phyloP scores from a whole-genome alignment of 805 yeast species.

The Pichia phayaonensis region DNA sequence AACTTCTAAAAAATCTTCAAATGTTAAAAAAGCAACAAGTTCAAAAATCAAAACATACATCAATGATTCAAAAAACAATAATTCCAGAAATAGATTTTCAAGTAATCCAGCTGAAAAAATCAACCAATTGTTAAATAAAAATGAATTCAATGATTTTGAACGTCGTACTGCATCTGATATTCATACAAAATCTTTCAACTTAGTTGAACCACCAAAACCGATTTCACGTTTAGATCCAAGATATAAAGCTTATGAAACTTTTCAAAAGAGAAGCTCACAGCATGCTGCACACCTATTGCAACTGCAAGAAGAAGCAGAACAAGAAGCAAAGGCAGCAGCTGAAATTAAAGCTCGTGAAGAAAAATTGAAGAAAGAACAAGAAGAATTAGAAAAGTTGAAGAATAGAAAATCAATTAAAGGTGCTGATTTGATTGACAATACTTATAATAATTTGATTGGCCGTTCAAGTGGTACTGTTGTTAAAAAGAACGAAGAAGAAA shows the following conservation, averaged over 20 bases:
- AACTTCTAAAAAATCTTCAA: not conserved
- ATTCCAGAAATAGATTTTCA: conserved; percentile 14
- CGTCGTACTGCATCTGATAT: conserved; percentile 37
- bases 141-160: conserved; percentile 38
- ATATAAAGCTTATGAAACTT: conserved; percentile 42
- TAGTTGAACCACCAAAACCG: conserved; percentile 43
- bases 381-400: conserved; percentile 6
- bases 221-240: conserved; percentile 52
- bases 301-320: conserved; percentile 21
- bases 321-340: conserved; percentile 13
- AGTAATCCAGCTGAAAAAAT: conserved; percentile 28
- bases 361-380: conserved; percentile 8
- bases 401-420: conserved; percentile 1
- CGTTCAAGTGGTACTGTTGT: conserved; percentile 13
- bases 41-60: not conserved
- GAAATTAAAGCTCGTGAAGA: conserved; percentile 8
- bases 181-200: conserved; percentile 24
- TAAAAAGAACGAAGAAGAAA: conserved; percentile 21
- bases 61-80: conserved; percentile 5
- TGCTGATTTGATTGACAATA: conserved; percentile 5
- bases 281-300: conserved; percentile 31
- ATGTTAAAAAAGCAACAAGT: not conserved
- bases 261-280: conserved; percentile 35
- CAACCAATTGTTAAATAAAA: conserved; percentile 35
- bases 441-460: conserved; percentile 3